These are phyloP conservation scores for Xylogone sp. DNA, from an alignment of 2,329 filamentous ascomycete genomes.

Conservation along the genomic window DNA sequence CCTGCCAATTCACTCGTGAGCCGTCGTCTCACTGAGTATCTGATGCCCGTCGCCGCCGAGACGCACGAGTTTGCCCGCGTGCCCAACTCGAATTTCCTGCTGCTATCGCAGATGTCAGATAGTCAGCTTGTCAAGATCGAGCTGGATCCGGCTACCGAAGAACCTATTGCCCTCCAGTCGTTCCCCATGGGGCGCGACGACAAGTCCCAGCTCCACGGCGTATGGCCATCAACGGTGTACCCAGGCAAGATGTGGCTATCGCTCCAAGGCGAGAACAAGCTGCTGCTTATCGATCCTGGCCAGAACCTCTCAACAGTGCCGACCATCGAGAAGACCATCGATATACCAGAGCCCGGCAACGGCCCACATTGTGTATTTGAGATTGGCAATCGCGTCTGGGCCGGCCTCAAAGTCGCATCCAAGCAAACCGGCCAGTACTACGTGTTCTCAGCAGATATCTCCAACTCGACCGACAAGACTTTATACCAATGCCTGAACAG, in stretches of 20 bases:
- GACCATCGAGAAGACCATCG: conserved; percentile 2
- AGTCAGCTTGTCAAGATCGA: conserved; percentile 6
- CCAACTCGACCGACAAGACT: conserved; percentile 1
- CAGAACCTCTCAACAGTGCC: background rate
- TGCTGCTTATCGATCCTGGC: conserved; percentile 2
- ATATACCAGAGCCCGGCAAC: conserved; percentile 3
- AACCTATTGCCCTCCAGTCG: conserved; percentile 1
- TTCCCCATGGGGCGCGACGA: conserved; percentile 3
- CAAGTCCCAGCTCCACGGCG: conserved; percentile 1
- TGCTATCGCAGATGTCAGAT: conserved; percentile 2
- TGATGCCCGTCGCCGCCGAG: conserved; percentile 1
- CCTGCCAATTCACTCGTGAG: conserved; percentile 2
- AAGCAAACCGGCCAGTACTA: conserved; percentile 5
- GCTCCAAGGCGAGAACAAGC: conserved; percentile 2
- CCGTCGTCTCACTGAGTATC: conserved; percentile 5
- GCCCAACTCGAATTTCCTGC: conserved; percentile 3
- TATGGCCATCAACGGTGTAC: conserved; percentile 2
- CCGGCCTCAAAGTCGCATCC: conserved; percentile 4
- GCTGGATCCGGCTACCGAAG: conserved; percentile 3
- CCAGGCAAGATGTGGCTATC: conserved; percentile 4
- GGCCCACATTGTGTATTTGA: conserved; percentile 4
- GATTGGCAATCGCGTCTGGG: conserved; percentile 5
- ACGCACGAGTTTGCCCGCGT: conserved; percentile 4
- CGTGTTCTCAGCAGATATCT: conserved; percentile 4
- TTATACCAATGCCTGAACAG: conserved; percentile 3